Base-by-base conservation (phyloP, 2,329 filamentous ascomycete genomes). In the Alternaria novae-zelandiae region DNA sequence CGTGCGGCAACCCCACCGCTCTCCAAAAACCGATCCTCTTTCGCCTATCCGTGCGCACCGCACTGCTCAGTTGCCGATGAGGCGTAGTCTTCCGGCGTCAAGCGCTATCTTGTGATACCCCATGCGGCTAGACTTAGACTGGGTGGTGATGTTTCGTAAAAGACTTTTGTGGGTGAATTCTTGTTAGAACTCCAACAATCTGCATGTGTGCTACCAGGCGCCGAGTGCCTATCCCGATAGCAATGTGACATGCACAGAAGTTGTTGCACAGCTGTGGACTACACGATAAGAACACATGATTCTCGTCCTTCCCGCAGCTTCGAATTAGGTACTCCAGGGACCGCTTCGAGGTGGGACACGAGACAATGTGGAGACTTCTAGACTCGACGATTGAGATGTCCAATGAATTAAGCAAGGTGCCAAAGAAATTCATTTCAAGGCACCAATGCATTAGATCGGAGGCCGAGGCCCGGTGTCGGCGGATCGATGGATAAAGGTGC, bases 401-500 rank as follows among this genome's bases (percentile, higher is more conserved):
- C 13, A 17, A 36, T 7, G 8, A 4, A 5, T 36, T 41, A 15
- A n/a, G n/a, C 5, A 36, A 11, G 8, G 20, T 23, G 21, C 12
- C 32, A 9, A 20, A 30, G 6, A 41, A 30, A 8, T 2, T 12
- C 20, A 1, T 9, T 32, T 72, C 64, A 72, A 36, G 70, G 65
- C 49, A 71, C 59, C 54, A 72, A 28, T 5, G 64, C 69, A 41
- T 54, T 64, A 1, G 67, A 66, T 8, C 49, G 63, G 5, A 61
- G 57, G 0, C 46, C 55, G 15, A 65, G 17, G 8, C 61, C 67
- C 2, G 69, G 69, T 28, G 65, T 69, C 12, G 69, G 70, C 44
- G 69, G 69, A 11, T 71, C 69, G 21, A 69, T 69, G 13, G 25
- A 53, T 1, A 69, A 62, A 5, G 71, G 70, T 4, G 62, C 59